These are phyloP conservation scores for Thelephora ganbajun DNA, from an alignment of 768 basidiomycete genomes.

Conservation along the genomic window DNA sequence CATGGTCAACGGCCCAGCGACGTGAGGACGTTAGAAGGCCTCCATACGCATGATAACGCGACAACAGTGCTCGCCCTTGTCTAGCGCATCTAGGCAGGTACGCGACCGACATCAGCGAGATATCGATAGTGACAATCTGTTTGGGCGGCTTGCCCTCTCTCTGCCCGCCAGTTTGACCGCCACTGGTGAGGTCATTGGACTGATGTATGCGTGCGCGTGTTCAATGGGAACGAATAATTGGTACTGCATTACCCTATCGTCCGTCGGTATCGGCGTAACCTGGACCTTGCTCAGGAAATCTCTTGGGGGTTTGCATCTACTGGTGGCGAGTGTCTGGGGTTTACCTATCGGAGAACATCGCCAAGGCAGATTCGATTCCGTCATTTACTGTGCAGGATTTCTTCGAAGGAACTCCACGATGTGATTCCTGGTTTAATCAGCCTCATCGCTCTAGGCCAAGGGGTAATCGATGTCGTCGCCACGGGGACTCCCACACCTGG, in stretches of 20 bases:
- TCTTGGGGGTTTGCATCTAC: no score
- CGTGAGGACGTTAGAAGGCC: not conserved
- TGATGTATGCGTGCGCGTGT: not conserved
- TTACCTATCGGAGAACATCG: no score
- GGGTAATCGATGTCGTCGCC: not conserved
- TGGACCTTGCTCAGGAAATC: no score
- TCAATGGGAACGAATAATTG: not conserved
- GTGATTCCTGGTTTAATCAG: not conserved
- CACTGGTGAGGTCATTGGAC: not conserved
- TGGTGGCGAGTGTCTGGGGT: no score
- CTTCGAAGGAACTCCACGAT: no score
- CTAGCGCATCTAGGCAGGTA: not conserved
- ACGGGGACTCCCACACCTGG: not conserved
- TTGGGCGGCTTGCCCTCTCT: not conserved
- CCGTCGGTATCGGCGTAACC: no score
- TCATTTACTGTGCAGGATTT: no score
- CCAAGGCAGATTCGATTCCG: no score
- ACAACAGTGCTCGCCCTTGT: not conserved
- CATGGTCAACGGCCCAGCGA: not conserved
- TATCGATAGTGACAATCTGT: not conserved
- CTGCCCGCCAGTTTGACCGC: not conserved
- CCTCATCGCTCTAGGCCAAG: not conserved
- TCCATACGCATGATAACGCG: not conserved
- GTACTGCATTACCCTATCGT: not conserved
- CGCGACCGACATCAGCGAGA: not conserved